Evolutionary conservation across 331 rosid species (phyloP).

Genomic region (Erythrophleum ivorense): DNA sequence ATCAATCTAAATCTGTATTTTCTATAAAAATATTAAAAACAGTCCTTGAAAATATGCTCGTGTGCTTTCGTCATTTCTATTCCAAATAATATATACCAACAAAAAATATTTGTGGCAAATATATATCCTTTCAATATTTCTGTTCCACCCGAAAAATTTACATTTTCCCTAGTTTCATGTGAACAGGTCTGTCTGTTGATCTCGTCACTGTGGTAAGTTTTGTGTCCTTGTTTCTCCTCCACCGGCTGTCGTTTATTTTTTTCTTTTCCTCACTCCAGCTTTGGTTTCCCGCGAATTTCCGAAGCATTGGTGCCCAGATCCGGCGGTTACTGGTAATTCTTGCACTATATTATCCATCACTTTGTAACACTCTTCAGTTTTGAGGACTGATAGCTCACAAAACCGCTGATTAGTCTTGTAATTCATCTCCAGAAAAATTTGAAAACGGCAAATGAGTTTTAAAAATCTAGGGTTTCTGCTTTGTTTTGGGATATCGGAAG

Average conservation of each 20-base stretch:
- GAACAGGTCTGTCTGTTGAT: conserved; percentile 26
- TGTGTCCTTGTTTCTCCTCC: conserved; percentile 29
- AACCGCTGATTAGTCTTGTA: conserved; percentile 15
- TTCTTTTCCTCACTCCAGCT: conserved; percentile 42
- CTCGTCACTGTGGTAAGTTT: conserved; percentile 45
- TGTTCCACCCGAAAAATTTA: too few species aligned
- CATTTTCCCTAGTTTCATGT: not conserved
- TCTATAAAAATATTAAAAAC: too few species aligned
- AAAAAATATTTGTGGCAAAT: too few species aligned
- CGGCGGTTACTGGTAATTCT: conserved; percentile 56
- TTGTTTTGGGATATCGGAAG: conserved; percentile 9
- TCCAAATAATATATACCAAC: not conserved
- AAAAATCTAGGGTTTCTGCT: conserved; percentile 37
- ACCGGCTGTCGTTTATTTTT: conserved; percentile 33
- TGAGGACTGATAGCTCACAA: not conserved
- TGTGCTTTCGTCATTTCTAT: conserved; percentile 18
- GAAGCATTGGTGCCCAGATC: conserved; percentile 53
- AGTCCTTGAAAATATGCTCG: too few species aligned
- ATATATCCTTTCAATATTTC: too few species aligned
- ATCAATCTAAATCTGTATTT: too few species aligned
- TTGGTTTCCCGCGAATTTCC: conserved; percentile 46
- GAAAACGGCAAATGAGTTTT: conserved; percentile 29
- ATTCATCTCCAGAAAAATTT: not conserved
- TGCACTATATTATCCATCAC: conserved; percentile 29
- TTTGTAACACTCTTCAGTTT: conserved; percentile 22